Evolutionary conservation across 192 early-diverging fungal genomes (phyloP).

Genomic region (Entomortierella parvispora): DNA sequence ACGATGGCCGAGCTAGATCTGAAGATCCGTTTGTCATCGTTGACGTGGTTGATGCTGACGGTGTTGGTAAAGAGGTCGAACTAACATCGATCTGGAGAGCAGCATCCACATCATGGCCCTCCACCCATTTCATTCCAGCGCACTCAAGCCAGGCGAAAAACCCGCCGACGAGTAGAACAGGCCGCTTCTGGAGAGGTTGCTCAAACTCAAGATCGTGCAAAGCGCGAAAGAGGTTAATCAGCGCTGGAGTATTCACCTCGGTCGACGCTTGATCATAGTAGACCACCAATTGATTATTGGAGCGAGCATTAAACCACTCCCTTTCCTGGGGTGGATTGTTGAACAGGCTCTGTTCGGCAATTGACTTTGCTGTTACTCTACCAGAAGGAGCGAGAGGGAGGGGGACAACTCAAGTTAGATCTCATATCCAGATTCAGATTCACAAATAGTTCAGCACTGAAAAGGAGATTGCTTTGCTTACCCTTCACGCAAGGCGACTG

Average conservation of each 20-base stretch:
- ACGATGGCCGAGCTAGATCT: background rate
- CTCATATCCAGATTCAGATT: background rate
- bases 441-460: background rate
- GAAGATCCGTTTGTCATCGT: background rate
- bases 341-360: conserved; percentile 64
- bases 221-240: conserved; percentile 62
- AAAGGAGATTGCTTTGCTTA: conserved; percentile 41
- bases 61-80: conserved; percentile 22
- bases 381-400: conserved; percentile 5
- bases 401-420: too few species aligned
- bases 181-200: conserved; percentile 60
- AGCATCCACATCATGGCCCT: conserved; percentile 47
- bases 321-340: conserved; percentile 67
- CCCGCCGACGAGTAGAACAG: conserved; percentile 82
- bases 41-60: conserved; percentile 3
- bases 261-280: conserved; percentile 73
- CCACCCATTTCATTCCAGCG: conserved; percentile 60
- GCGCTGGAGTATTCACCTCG: conserved; percentile 20
- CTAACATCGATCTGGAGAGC: too few species aligned
- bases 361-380: conserved; percentile 60
- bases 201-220: conserved; percentile 72
- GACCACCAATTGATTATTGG: conserved; percentile 78
- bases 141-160: conserved; percentile 78
- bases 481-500: conserved; percentile 64
- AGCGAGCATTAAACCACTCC: conserved; percentile 70